phyloP scores from a whole-genome alignment of 2,329 filamentous ascomycete species.

The Cordyceps farinosa region DNA sequence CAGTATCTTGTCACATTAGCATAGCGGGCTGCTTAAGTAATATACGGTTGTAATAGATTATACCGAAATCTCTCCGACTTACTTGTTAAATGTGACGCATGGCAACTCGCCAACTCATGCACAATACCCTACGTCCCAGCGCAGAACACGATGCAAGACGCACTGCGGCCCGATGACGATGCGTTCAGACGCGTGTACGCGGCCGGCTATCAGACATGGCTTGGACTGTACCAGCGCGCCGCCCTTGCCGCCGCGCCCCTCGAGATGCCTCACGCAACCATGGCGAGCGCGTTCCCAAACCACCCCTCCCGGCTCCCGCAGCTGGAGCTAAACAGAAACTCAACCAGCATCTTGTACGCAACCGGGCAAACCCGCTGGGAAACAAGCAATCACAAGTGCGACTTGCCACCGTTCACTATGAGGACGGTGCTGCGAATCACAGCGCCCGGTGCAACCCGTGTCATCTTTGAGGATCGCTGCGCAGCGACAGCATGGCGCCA shows the following conservation, averaged over 20 bases:
- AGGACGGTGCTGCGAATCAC: background rate
- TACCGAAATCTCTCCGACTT: no score
- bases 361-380: background rate
- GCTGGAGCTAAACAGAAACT: background rate
- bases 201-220: slow-evolving; percentile 16
- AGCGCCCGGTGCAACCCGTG: background rate
- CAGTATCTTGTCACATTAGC: no score
- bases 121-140: no score
- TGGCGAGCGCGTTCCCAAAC: slow-evolving; percentile 13
- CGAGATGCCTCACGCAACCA: background rate
- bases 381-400: background rate
- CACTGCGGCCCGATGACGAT: slow-evolving; percentile 15
- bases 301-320: slow-evolving; percentile 14
- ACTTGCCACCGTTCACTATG: slow-evolving; percentile 6
- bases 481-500: background rate
- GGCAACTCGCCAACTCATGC: no score
- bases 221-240: background rate
- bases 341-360: background rate
- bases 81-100: no score
- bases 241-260: background rate
- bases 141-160: slow-evolving; percentile 9
- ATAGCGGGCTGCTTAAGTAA: no score
- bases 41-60: no score
- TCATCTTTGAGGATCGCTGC: background rate
- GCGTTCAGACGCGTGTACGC: slow-evolving; percentile 10